These are phyloP conservation scores for Datura wrightii DNA, from an alignment of 257 asterid species.

Conservation along the genomic window DNA sequence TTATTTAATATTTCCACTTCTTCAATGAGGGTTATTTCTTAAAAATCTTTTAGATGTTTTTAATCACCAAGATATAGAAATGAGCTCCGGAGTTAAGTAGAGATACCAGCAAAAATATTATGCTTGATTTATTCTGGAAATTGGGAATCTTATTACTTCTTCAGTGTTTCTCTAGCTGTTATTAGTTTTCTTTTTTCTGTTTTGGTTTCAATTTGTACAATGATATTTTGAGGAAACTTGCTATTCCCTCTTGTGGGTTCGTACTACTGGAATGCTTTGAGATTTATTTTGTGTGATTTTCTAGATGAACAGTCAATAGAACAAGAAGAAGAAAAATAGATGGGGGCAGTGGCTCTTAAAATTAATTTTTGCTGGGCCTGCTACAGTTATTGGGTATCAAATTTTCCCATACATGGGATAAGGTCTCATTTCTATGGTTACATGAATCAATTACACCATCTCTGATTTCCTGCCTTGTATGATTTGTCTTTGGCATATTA, in stretches of 20 bases:
- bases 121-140: background rate
- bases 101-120: background rate
- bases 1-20: background rate
- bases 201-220: background rate
- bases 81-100: background rate
- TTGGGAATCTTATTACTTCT: background rate
- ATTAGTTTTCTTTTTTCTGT: background rate
- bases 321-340: conserved; percentile 89
- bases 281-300: background rate
- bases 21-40: background rate
- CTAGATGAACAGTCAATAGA: conserved; percentile 71
- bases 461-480: conserved; percentile 11
- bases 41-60: background rate
- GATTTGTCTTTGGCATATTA: conserved; percentile 30
- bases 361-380: conserved; percentile 80
- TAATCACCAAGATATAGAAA: background rate
- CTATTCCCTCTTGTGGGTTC: background rate
- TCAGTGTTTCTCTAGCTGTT: background rate
- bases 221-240: background rate
- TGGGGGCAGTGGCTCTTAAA: conserved; percentile 66
- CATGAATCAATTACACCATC: conserved; percentile 1
- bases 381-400: conserved; percentile 74
- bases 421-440: conserved; percentile 33
- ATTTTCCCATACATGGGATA: conserved; percentile 80
- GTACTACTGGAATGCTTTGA: background rate